A percentile compares a stretch with the other conserved stretches of the same genome.
phyloP scores from a whole-genome alignment of 371 early-diverging fungal genomes.

The Rhizopus delemar region DNA sequence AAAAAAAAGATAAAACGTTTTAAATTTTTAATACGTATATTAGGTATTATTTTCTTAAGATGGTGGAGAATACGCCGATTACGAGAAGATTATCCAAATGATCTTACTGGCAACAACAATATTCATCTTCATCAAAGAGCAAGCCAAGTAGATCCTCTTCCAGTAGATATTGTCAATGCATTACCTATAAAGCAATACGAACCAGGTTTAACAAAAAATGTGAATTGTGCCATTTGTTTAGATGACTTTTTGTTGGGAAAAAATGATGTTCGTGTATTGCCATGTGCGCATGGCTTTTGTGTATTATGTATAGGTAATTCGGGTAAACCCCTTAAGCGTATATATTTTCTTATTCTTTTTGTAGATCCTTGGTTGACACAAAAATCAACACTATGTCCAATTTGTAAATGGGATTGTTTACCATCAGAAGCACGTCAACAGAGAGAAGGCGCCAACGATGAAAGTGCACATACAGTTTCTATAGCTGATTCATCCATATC shows the following conservation, averaged over 20 bases:
- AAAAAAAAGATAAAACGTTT: neutral
- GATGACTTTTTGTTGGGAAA: constrained; percentile 32
- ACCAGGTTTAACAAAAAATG: constrained; percentile 25
- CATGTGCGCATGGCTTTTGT: constrained; percentile 42
- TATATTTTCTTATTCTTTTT: neutral
- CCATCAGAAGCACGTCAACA: constrained; percentile 29
- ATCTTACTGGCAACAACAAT: constrained; percentile 2
- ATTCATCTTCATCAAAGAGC: constrained; percentile 27
- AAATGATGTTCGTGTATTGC: constrained; percentile 29
- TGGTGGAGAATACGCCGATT: constrained; percentile 47
- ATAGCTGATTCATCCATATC: too few species aligned
- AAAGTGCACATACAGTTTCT: too few species aligned
- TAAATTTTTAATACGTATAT: neutral
- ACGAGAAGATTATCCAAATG: constrained; percentile 16
- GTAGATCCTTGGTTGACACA: constrained; percentile 43
- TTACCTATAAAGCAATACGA: constrained; percentile 25
- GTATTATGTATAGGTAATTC: constrained; percentile 36
- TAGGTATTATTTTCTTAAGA: constrained; percentile 40
- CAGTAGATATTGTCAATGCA: constrained; percentile 40
- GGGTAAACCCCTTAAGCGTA: neutral
- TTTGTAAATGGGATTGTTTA: constrained; percentile 43
- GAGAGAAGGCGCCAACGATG: constrained; percentile 5
- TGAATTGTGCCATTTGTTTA: constrained; percentile 36
- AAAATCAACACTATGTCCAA: constrained; percentile 40
- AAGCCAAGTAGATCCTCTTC: constrained; percentile 33